Conservation (phyloP, 441 rosid species). For the Kokia cookei region DNA sequence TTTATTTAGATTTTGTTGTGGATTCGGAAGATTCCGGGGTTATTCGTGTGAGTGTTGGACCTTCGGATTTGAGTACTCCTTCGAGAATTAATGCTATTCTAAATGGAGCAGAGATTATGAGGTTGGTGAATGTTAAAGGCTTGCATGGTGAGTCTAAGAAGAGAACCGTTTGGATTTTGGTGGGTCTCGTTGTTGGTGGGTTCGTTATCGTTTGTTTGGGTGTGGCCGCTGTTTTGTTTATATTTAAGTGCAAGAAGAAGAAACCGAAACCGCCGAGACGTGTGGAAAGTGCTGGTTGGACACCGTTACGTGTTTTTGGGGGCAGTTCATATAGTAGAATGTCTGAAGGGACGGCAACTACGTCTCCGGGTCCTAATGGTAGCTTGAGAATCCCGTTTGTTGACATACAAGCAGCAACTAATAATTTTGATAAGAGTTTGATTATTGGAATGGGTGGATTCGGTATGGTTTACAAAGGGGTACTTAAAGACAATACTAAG, state of each 20-base stretch:
- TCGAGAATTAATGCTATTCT: slow-evolving; percentile 51
- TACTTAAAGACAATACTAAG: slow-evolving; percentile 60
- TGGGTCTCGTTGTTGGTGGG: slow-evolving; percentile 58
- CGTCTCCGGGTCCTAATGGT: slow-evolving; percentile 53
- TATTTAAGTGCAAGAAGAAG: slow-evolving; percentile 45
- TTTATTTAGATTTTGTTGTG: slow-evolving; percentile 60
- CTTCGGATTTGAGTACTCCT: slow-evolving; percentile 62
- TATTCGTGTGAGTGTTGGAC: slow-evolving; percentile 68
- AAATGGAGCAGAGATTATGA: slow-evolving; percentile 91
- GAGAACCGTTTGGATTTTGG: slow-evolving; percentile 43
- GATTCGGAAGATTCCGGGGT: slow-evolving; percentile 46
- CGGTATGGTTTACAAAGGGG: slow-evolving; percentile 84
- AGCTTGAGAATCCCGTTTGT: slow-evolving; percentile 60
- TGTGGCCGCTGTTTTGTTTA: slow-evolving; percentile 22
- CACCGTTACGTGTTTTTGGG: slow-evolving; percentile 62
- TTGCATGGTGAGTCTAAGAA: slow-evolving; percentile 25
- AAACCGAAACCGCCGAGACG: slow-evolving; percentile 27
- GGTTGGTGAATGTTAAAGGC: slow-evolving; percentile 33
- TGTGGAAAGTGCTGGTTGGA: slow-evolving; percentile 69
- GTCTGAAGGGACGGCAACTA: slow-evolving; percentile 51
- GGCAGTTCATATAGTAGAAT: slow-evolving; percentile 62
- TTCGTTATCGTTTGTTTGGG: slow-evolving; percentile 30
- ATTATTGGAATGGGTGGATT: slow-evolving; percentile 84
- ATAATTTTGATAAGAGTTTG: slow-evolving; percentile 60
- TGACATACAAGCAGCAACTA: slow-evolving; percentile 62